Evolutionary conservation across 441 rosid genomes (phyloP), one percentile per base, ranked within the genome.

Genomic region (Eruca vesicaria): DNA sequence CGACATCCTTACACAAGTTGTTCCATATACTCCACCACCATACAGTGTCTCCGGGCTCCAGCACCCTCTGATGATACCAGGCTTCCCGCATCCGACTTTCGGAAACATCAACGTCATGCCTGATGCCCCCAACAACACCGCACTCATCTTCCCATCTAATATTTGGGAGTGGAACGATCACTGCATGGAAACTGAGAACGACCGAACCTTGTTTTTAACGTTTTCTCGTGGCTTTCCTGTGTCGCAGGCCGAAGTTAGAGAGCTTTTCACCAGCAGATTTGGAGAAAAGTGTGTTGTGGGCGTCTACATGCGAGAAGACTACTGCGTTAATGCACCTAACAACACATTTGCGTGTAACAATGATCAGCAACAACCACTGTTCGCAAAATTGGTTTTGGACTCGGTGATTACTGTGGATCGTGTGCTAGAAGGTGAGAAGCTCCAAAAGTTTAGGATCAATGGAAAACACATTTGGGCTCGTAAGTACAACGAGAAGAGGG

Each of bases 401-500:
- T 82, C 89, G 1, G 71, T 86, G n/a, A 7, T 52, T 12, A 74
- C 68, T 0, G 88, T 88, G n/a, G 94, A 91, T 81, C 79, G 71
- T 10, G 56, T 89, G 33, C 78, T 89, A 10, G 26, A 50, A 1
- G 91, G 90, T 0, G n/a, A 33, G 21, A 83, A 69, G 20, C 68
- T 88, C 0, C 83, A 85, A 0, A 89, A 86, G 23, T 64, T 77
- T 58, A 74, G 72, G 59, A 71, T 76, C 72, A 83, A 89, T 14
- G 86, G 91, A 8, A 89, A 89, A 32, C 94, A 89, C 48, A 86
- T 88, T 3, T 89, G 94, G 97, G 89, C 88, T 67, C 82, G 97
- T 9, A 89, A 91, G 68, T 91, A 82, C 38, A 48, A 35, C 19
- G 88, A 83, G 26, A 84, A 84, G 2, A 75, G 85, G 15, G 87